phyloP scores from a whole-genome alignment of 257 asterid species.

The Coffea eugenioides region DNA sequence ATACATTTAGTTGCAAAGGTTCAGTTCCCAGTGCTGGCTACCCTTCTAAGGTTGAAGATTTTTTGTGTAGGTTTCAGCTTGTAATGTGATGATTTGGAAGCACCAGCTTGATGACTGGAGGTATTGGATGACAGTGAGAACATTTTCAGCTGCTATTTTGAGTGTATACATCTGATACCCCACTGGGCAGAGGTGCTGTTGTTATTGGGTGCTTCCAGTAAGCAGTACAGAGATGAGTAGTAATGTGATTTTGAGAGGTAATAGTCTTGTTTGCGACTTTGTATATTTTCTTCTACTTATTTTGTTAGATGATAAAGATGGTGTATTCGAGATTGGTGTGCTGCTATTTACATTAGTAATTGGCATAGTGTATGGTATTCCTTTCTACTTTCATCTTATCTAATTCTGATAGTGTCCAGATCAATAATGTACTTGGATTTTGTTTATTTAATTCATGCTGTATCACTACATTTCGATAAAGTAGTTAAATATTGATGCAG shows the following conservation, averaged over 20 bases:
- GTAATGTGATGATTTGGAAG: background rate
- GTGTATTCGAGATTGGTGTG: too few species aligned
- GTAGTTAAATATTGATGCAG: too few species aligned
- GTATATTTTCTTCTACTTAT: too few species aligned
- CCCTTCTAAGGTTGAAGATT: too few species aligned
- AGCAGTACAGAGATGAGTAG: background rate
- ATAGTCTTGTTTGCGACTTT: background rate
- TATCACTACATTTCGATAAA: too few species aligned
- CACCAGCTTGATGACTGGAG: background rate
- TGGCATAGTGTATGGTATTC: too few species aligned
- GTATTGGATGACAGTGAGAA: background rate
- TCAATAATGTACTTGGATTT: too few species aligned
- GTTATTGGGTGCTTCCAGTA: background rate
- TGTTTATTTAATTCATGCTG: too few species aligned
- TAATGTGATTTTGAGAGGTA: background rate
- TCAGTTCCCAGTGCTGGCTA: background rate
- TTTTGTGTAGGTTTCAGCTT: background rate
- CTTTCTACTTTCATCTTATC: too few species aligned
- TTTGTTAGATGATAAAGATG: too few species aligned
- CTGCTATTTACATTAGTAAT: too few species aligned
- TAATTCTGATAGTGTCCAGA: too few species aligned
- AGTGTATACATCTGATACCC: background rate
- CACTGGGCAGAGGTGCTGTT: background rate
- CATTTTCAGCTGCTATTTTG: background rate
- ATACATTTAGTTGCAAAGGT: background rate